Evolutionary conservation across 768 basidiomycete species (phyloP).

Genomic region (Daedaleopsis sinensis): DNA sequence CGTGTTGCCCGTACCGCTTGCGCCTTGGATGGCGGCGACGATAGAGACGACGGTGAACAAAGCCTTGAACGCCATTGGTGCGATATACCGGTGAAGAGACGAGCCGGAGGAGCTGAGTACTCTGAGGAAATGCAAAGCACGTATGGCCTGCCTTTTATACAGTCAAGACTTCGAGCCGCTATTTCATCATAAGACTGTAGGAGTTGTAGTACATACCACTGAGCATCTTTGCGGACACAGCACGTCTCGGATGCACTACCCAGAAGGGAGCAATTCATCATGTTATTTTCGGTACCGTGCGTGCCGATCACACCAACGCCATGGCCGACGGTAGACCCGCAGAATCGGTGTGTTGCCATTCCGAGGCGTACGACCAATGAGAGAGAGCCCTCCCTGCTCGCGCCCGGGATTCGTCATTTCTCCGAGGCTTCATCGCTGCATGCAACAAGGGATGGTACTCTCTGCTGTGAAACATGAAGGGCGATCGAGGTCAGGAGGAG

Average conservation of each 20-base stretch:
- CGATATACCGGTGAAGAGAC: not conserved
- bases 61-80: slow-evolving; percentile 21
- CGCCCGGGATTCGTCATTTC: too few species aligned
- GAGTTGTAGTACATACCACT: too few species aligned
- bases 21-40: slow-evolving; percentile 7
- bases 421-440: too few species aligned
- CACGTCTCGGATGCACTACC: too few species aligned
- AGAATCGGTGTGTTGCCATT: not conserved
- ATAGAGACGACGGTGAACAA: slow-evolving; percentile 19
- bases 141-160: slow-evolving; percentile 1
- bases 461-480: not conserved
- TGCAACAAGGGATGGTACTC: not conserved
- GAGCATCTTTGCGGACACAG: too few species aligned
- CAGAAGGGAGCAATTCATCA: not conserved
- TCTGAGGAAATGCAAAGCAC: not conserved
- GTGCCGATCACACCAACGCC: not conserved
- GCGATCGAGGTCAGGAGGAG: not conserved
- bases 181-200: too few species aligned
- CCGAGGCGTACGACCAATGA: not conserved
- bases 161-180: not conserved
- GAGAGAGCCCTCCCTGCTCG: not conserved
- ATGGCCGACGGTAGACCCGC: not conserved
- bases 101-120: not conserved
- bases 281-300: slow-evolving; percentile 1
- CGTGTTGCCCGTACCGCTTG: slow-evolving; percentile 8